Base-by-base conservation (phyloP, 371 early-diverging fungal genomes). In the Mortierella polycephala region DNA sequence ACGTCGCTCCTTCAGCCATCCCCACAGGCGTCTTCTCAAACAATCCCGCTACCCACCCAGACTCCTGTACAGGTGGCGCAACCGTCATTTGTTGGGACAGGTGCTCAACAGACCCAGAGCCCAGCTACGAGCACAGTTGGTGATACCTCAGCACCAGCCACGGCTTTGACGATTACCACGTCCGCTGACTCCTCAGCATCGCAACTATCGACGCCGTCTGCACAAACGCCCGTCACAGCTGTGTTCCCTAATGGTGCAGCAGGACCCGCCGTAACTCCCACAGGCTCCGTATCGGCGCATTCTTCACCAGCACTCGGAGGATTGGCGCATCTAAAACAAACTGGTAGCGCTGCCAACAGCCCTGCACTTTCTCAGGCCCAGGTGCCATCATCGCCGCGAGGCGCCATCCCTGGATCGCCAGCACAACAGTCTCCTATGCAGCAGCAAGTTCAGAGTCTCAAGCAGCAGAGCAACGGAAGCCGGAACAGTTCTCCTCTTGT, bases 401-500 rank as follows among this genome's bases (percentile, higher is more conserved):
- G 57, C 37, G 54, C 50, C 7, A 40, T 51, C 16, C 47, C 64
- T 18, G 71, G 71, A 40, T 70, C 76, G 0, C 76, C 75, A 9
- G 75, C 71, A 44, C 56, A 47, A 21, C 63, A 60, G 23, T 54
- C 37, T 14, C 52, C 58, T 21, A 23, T 47, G 18, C 72, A 60
- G 18, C 70, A 61, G 42, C 71, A 67, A 41, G 51, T 66, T 0
- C 76, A 61, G 21, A 65, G n/a, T 12, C 39, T 69, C 7, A 60
- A 69, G 21, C 57, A 53, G n/a, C 58, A 56, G 14, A 59, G 52
- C 40, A 58, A 23, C 18, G 64, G 71, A 16, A 71, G 77, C 55
- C 57, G 71, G n/a, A 55, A 63, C 51, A 71, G 67, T 37, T 77
- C 77, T 5, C 77, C 77, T 2, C 52, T 68, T 9, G 72, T 68